These are phyloP conservation scores for Yamadazyma spencermartinsiae DNA, from an alignment of 1,139 yeast genomes.

Conservation along the genomic window DNA sequence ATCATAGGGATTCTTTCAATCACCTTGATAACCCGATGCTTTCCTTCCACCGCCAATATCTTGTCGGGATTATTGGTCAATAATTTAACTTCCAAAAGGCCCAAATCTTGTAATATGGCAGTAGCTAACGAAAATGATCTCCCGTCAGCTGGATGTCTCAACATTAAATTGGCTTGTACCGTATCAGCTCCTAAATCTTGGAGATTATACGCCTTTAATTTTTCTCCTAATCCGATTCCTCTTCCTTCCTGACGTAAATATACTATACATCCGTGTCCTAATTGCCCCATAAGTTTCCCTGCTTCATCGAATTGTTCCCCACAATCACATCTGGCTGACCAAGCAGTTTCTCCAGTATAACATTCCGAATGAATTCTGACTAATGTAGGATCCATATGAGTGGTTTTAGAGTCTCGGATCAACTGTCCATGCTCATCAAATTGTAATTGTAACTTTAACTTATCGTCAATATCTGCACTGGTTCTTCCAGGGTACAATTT, in stretches of 20 bases:
- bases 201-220: constrained; percentile 91
- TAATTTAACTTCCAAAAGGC: constrained; percentile 68
- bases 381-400: constrained; percentile 49
- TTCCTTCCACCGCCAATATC: constrained; percentile 90
- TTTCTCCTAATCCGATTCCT: constrained; percentile 96
- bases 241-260: constrained; percentile 97
- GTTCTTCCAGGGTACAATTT: constrained; percentile 81
- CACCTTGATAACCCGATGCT: constrained; percentile 66
- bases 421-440: constrained; percentile 56
- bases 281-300: constrained; percentile 83
- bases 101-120: constrained; percentile 84
- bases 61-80: constrained; percentile 97
- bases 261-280: constrained; percentile 91
- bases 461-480: constrained; percentile 63
- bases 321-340: constrained; percentile 98
- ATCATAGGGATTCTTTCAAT: constrained; percentile 93
- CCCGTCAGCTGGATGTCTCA: constrained; percentile 96
- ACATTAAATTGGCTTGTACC: constrained; percentile 88
- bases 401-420: constrained; percentile 37
- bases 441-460: constrained; percentile 36
- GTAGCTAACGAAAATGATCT: constrained; percentile 92
- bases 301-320: constrained; percentile 99
- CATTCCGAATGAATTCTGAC: constrained; percentile 93
- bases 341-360: constrained; percentile 98
- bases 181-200: constrained; percentile 99